Base-by-base conservation (phyloP, 164 flowering plant genomes). In the Magnolia changhungtana region DNA sequence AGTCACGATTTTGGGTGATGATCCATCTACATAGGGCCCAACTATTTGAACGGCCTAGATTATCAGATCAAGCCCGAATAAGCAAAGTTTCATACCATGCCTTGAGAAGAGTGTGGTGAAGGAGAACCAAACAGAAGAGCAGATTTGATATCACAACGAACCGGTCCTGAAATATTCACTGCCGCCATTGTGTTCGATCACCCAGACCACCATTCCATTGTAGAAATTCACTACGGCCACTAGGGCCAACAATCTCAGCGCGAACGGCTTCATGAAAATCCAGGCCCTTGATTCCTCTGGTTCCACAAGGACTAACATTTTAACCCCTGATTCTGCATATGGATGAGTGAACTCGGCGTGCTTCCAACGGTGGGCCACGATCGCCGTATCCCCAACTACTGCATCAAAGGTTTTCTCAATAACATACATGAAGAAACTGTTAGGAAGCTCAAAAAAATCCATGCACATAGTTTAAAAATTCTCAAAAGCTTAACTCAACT, bases 81-180 rank as follows among this genome's bases (percentile, higher is more conserved):
- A 8, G 20, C 65, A 61, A 14, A 4, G 23, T 61, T 16, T 16
- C 23, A 61, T 84, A 89, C 92, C 86, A 63, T 90, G 92, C 31
- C 90, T 83, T 63, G 84, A 88, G 84, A 88, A 88, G 50, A 90
- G 81, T 16, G 90, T 86, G 49, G 88, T 79, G 81, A 85, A 87
- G 73, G 90, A 82, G 80, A 88, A 90, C 88, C 87, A 90, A 58
- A 89, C 75, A 7, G 87, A 71, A 1, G 87, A 86, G 37, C 84
- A 76, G 6, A 88, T 73, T 80, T 90, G 91, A 23, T 76, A 67
- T 31, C 80, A 31, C 4, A 31, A 31, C 4, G 37, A 78, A 86
- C 78, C 71, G 0, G 85, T 63, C 51, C 92, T 92, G 55, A 77
- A 51, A 63, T 86, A 90, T 3, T 80, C 84, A 4, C 81, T 84